Percentiles rank a stretch among this genome's conserved stretches.
These are phyloP conservation scores for Amanita subjunquillea DNA, from an alignment of 768 basidiomycete genomes.

Conservation along the genomic window DNA sequence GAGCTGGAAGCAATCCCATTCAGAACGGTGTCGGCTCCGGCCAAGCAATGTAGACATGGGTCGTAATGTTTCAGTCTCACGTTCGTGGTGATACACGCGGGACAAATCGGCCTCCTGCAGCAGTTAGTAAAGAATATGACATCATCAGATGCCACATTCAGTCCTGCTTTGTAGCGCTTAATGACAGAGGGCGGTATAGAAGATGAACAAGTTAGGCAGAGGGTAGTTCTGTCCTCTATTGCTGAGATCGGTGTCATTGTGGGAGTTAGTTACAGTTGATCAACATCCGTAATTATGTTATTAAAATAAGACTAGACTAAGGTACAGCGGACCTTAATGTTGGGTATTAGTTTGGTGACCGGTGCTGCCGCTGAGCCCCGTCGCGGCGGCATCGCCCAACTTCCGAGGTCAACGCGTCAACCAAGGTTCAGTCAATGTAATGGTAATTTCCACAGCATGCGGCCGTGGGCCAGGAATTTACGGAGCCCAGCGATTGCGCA, in stretches of 20 bases:
- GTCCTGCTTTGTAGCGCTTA: slow-evolving; percentile 9
- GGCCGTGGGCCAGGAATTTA: no score
- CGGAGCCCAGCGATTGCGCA: no score
- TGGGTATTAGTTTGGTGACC: no score
- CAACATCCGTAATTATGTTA: no score
- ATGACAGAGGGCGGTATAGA: slow-evolving; percentile 33
- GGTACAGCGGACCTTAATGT: no score
- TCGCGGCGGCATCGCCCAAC: no score
- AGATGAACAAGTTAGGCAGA: slow-evolving; percentile 55
- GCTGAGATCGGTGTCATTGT: neutral
- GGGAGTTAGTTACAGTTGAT: neutral
- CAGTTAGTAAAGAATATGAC: slow-evolving; percentile 45
- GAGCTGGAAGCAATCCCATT: neutral
- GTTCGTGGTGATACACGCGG: slow-evolving; percentile 43
- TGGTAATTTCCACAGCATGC: no score
- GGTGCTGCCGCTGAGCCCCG: no score
- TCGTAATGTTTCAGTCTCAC: slow-evolving; percentile 58
- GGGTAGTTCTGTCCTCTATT: slow-evolving; percentile 18
- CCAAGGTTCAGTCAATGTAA: no score
- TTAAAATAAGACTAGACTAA: no score
- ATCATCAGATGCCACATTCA: neutral
- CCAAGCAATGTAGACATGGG: slow-evolving; percentile 63
- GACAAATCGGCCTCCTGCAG: slow-evolving; percentile 59
- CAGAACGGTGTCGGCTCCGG: slow-evolving; percentile 36
- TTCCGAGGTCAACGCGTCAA: no score